Conservation (phyloP, 2,329 filamentous ascomycete species). For the Penicillium sp. region DNA sequence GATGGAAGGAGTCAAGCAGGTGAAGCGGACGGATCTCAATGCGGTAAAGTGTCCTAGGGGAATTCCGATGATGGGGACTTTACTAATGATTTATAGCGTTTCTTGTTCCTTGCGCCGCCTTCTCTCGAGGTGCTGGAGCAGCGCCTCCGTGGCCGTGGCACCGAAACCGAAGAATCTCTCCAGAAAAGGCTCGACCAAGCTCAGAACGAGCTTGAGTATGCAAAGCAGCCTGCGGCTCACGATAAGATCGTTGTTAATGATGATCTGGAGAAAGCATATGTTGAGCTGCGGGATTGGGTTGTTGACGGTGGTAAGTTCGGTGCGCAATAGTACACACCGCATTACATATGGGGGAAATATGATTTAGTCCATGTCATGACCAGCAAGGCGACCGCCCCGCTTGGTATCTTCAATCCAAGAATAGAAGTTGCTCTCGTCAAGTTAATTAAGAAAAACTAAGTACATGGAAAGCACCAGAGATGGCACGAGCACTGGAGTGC, state of each 20-base stretch:
- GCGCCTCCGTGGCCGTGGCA: conserved; percentile 70
- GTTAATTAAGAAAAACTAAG: conserved; percentile 36
- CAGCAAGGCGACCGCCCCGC: background rate
- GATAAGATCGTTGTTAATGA: conserved; percentile 67
- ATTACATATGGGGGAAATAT: background rate
- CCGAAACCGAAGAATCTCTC: conserved; percentile 73
- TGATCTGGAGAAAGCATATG: conserved; percentile 58
- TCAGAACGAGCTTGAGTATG: conserved; percentile 69
- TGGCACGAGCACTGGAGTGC: conserved; percentile 27
- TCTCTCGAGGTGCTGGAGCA: conserved; percentile 70
- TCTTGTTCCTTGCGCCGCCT: conserved; percentile 81
- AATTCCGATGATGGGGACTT: background rate
- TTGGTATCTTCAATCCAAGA: conserved; percentile 9
- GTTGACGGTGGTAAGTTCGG: conserved; percentile 43
- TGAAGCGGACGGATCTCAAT: conserved; percentile 70
- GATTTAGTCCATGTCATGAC: background rate
- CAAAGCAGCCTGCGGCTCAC: conserved; percentile 64
- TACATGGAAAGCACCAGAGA: conserved; percentile 34
- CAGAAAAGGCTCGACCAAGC: conserved; percentile 69
- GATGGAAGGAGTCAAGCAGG: conserved; percentile 97
- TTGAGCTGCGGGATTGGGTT: conserved; percentile 53
- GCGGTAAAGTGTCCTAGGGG: conserved; percentile 41
- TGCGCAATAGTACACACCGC: background rate
- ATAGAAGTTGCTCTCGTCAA: conserved; percentile 26
- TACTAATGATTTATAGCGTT: conserved; percentile 48